A percentile compares a stretch with the other conserved stretches of the same genome.
Evolutionary conservation across 768 basidiomycete species (phyloP).

Genomic region (Pleurotus eryngii): DNA sequence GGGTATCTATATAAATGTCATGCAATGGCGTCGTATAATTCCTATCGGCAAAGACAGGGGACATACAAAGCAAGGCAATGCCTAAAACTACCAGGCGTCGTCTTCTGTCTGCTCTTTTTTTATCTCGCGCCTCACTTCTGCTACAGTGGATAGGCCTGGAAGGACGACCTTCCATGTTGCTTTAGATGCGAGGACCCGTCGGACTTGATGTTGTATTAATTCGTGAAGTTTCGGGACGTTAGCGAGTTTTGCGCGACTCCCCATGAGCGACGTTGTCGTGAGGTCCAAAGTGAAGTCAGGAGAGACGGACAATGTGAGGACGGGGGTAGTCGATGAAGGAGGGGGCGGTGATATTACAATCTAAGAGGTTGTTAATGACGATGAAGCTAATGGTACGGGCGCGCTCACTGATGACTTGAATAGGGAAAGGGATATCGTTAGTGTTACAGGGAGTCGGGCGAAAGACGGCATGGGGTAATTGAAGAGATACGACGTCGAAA

Average conservation of each 20-base stretch:
- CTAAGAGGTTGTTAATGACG: conserved; percentile 31
- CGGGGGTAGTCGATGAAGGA: conserved; percentile 49
- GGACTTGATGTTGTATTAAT: conserved; percentile 82
- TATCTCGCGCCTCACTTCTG: conserved; percentile 31
- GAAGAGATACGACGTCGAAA: conserved; percentile 79
- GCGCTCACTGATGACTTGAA: conserved; percentile 63
- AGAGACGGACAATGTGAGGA: conserved; percentile 69
- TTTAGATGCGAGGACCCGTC: conserved; percentile 54
- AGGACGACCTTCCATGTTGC: conserved; percentile 67
- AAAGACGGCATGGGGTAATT: conserved; percentile 84
- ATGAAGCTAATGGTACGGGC: conserved; percentile 3
- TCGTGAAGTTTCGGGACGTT: conserved; percentile 98
- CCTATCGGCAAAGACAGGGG: too few species aligned
- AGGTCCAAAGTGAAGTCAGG: conserved; percentile 87
- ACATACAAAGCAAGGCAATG: neutral
- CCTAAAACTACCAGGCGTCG: conserved; percentile 10
- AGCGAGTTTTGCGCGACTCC: conserved; percentile 94
- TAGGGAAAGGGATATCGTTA: conserved; percentile 73
- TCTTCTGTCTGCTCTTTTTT: conserved; percentile 30
- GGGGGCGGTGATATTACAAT: conserved; percentile 62
- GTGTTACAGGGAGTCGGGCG: conserved; percentile 76
- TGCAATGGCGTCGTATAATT: too few species aligned
- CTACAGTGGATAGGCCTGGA: conserved; percentile 53
- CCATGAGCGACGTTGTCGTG: conserved; percentile 87
- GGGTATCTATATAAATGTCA: conserved; percentile 1